phyloP scores from a whole-genome alignment of 768 basidiomycete species.

The Auricularia auricula-judae region DNA sequence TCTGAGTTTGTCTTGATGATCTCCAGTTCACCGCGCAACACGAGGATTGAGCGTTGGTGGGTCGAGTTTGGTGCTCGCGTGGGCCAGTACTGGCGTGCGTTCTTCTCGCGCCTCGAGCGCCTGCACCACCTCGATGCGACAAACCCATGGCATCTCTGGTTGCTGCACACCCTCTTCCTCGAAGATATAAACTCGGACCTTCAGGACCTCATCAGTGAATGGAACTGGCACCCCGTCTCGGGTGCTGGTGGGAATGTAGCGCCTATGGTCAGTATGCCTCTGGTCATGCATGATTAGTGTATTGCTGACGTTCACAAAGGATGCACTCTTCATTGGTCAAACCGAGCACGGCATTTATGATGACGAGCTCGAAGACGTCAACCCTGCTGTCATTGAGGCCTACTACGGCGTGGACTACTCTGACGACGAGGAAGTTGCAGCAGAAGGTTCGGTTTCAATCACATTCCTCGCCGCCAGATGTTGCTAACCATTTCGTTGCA shows the following conservation, averaged over 20 bases:
- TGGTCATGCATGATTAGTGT: not conserved
- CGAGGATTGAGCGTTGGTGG: conserved; percentile 10
- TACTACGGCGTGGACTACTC: conserved; percentile 4
- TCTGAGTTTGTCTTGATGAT: too few species aligned
- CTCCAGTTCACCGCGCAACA: conserved; percentile 10
- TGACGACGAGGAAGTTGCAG: not conserved
- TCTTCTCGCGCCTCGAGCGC: conserved; percentile 9
- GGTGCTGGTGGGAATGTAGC: conserved; percentile 10
- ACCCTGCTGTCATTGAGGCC: conserved; percentile 4
- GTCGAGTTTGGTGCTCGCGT: conserved; percentile 11
- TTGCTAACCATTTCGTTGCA: not conserved
- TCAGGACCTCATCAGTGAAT: conserved; percentile 6
- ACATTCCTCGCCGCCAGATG: not conserved
- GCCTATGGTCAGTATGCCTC: conserved; percentile 8
- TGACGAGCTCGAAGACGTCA: conserved; percentile 7
- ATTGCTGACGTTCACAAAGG: conserved; percentile 1
- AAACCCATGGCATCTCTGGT: conserved; percentile 10
- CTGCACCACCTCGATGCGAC: conserved; percentile 6
- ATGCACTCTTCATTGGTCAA: conserved; percentile 4
- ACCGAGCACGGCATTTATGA: conserved; percentile 5
- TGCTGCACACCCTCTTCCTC: conserved; percentile 11
- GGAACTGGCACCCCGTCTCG: conserved; percentile 13
- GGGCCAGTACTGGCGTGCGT: conserved; percentile 9
- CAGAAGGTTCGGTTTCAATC: not conserved
- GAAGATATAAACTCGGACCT: conserved; percentile 10